These are phyloP conservation scores for Boletus subparvulus DNA, from an alignment of 768 basidiomycete genomes.

Conservation along the genomic window DNA sequence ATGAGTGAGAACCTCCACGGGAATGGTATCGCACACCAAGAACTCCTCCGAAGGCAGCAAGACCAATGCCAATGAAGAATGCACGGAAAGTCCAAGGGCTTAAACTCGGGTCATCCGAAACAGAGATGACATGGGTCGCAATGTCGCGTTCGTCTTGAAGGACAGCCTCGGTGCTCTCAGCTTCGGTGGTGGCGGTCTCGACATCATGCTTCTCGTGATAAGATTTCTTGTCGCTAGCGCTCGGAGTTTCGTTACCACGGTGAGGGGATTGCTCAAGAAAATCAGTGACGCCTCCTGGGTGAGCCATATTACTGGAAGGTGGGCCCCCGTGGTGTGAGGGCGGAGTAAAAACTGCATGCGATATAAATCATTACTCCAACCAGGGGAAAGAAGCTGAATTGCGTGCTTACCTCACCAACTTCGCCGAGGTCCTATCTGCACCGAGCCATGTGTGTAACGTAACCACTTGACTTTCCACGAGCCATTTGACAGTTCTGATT, in stretches of 20 bases:
- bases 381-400: background rate
- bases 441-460: background rate
- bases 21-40: slow-evolving; percentile 37
- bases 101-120: slow-evolving; percentile 31
- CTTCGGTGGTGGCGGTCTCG: slow-evolving; percentile 25
- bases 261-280: background rate
- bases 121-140: slow-evolving; percentile 46
- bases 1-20: slow-evolving; percentile 1
- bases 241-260: slow-evolving; percentile 1
- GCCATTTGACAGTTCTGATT: no score
- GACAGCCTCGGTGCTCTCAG: slow-evolving; percentile 14
- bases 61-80: slow-evolving; percentile 54
- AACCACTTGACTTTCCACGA: no score
- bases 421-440: background rate
- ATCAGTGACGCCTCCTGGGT: background rate
- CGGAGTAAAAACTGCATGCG: background rate
- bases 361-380: background rate
- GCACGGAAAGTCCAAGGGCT: slow-evolving; percentile 42
- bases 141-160: slow-evolving; percentile 48
- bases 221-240: slow-evolving; percentile 19
- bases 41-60: slow-evolving; percentile 53
- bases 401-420: slow-evolving; percentile 1
- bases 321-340: background rate
- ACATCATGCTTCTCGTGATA: slow-evolving; percentile 35
- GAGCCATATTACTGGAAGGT: slow-evolving; percentile 8